These are phyloP conservation scores for Cutaneotrichosporon sp. DNA, from an alignment of 1,284 basidiomycete genomes.

Conservation along the genomic window DNA sequence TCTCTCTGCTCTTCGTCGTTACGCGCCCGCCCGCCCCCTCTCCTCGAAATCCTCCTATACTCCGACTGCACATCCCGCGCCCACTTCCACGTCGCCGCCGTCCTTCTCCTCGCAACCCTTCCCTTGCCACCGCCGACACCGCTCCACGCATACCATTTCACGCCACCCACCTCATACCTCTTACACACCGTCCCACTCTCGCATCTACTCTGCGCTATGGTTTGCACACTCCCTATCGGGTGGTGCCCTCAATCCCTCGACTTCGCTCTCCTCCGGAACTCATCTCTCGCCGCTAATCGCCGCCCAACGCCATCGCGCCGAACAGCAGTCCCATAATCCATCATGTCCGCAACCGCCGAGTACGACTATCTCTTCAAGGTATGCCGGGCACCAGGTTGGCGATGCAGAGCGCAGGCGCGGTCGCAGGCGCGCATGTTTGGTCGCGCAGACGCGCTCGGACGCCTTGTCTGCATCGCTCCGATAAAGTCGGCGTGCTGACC, in stretches of 20 bases:
- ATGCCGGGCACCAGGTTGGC: slow-evolving; percentile 15
- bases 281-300: no score
- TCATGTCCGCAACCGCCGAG: slow-evolving; percentile 61
- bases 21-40: no score
- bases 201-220: no score
- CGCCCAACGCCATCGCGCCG: no score
- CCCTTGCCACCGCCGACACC: background rate
- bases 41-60: no score
- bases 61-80: no score
- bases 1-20: no score
- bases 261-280: background rate
- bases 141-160: background rate
- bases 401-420: background rate
- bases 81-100: no score
- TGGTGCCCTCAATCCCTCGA: background rate
- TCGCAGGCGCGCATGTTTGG: background rate
- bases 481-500: background rate
- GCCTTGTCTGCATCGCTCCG: background rate
- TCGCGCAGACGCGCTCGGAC: background rate
- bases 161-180: slow-evolving; percentile 1
- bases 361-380: slow-evolving; percentile 95
- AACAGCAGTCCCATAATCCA: slow-evolving; percentile 5
- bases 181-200: no score
- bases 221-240: background rate
- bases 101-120: background rate